These are phyloP conservation scores for Mallotus repandus DNA, from an alignment of 441 rosid species.

Conservation along the genomic window DNA sequence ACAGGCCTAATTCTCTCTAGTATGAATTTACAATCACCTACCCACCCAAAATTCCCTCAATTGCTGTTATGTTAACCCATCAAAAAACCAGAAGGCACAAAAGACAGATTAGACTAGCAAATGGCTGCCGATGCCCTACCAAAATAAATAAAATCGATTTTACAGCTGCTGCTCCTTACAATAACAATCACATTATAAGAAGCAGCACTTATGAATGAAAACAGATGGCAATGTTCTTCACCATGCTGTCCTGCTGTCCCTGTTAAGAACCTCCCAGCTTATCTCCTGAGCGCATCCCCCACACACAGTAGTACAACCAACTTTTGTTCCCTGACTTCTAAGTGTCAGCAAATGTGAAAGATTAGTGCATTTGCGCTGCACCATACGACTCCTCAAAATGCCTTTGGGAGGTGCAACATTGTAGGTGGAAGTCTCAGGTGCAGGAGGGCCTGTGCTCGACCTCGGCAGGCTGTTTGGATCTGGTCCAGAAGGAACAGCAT, in stretches of 20 bases:
- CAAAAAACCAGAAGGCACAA: neutral
- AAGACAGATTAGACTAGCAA: neutral
- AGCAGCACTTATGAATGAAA: constrained; percentile 8
- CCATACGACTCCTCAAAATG: constrained; percentile 49
- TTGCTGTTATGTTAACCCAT: neutral
- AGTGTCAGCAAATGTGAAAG: constrained; percentile 87
- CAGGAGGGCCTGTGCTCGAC: constrained; percentile 18
- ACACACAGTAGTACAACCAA: constrained; percentile 77
- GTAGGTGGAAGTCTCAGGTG: constrained; percentile 25
- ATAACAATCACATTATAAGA: constrained; percentile 19
- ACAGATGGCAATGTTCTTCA: constrained; percentile 22
- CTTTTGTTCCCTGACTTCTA: constrained; percentile 83
- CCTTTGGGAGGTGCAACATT: constrained; percentile 33
- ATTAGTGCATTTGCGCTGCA: constrained; percentile 71
- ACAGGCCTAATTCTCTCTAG: constrained; percentile 16
- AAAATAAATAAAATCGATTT: constrained; percentile 26
- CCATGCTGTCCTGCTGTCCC: constrained; percentile 35
- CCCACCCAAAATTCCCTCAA: neutral
- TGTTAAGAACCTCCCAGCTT: constrained; percentile 67
- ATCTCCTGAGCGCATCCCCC: constrained; percentile 93
- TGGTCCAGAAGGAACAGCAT: constrained; percentile 31
- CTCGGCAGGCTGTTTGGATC: constrained; percentile 24
- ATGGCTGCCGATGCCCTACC: constrained; percentile 11
- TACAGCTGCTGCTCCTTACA: constrained; percentile 28
- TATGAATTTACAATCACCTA: constrained; percentile 22